Evolutionary conservation across 768 basidiomycete genomes (phyloP).

Genomic region (Suillus variegatus): DNA sequence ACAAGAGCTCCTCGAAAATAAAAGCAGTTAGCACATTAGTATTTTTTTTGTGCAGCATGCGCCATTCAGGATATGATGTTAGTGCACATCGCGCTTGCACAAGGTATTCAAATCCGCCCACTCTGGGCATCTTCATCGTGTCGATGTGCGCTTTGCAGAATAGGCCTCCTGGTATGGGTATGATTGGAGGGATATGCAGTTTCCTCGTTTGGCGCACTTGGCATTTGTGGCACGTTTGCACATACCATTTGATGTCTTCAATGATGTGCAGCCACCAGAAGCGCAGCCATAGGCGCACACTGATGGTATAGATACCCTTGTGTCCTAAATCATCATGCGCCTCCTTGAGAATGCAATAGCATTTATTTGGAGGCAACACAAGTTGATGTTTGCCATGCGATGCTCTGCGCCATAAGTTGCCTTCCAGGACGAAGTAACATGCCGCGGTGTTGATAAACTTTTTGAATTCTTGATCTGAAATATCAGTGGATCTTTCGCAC

Average conservation of each 20-base stretch:
- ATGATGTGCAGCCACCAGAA: constrained; percentile 8
- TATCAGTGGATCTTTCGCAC: too few species aligned
- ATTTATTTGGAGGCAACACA: not conserved
- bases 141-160: not conserved
- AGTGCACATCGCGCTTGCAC: constrained; percentile 8
- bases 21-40: too few species aligned
- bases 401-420: too few species aligned
- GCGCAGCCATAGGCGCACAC: fast-evolving
- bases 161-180: not conserved
- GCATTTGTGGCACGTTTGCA: not conserved
- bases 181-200: not conserved
- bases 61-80: too few species aligned
- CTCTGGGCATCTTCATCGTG: constrained; percentile 11
- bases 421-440: too few species aligned
- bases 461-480: too few species aligned
- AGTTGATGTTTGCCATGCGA: too few species aligned
- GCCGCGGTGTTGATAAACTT: too few species aligned
- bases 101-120: constrained; percentile 17
- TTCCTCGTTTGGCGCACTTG: not conserved
- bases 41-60: too few species aligned
- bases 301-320: constrained; percentile 9
- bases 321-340: not conserved
- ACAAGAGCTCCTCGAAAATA: too few species aligned
- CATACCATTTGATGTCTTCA: not conserved
- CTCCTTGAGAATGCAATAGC: not conserved